Percentiles rank a stretch among this genome's conserved stretches.
Evolutionary conservation across 2,329 filamentous ascomycete species (phyloP).

Genomic region (Didymella lethalis): DNA sequence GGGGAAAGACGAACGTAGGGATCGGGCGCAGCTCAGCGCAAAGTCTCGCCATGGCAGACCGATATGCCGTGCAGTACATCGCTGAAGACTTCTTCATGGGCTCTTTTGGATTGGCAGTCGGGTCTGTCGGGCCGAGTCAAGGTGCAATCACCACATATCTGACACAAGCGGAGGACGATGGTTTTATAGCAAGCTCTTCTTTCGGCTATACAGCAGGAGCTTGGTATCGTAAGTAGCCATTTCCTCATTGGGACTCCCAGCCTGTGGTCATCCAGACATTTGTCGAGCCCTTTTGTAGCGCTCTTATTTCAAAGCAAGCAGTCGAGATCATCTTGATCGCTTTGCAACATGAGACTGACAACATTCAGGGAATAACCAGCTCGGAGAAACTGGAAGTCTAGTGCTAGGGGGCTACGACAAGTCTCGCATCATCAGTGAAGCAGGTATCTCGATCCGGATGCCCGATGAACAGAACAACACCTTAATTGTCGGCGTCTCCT

Average conservation of each 20-base stretch:
- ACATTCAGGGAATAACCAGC: constrained; percentile 35
- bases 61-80: constrained; percentile 29
- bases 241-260: no score
- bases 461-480: constrained; percentile 1
- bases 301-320: no score
- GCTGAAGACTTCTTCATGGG: constrained; percentile 43
- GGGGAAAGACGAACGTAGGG: constrained; percentile 38
- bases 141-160: constrained; percentile 2
- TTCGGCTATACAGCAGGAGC: no score
- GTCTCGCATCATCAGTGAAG: constrained; percentile 34
- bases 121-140: constrained; percentile 14
- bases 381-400: constrained; percentile 42
- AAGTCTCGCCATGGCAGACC: constrained; percentile 19
- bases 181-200: no score
- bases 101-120: constrained; percentile 38
- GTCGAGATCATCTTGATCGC: no score
- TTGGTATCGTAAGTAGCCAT: no score
- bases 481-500: constrained; percentile 27
- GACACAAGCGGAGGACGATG: no score
- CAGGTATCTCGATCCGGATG: constrained; percentile 28
- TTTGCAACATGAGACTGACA: constrained; percentile 16
- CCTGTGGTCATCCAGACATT: no score
- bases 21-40: constrained; percentile 33
- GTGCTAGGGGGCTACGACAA: constrained; percentile 54
- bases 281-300: no score